Evolutionary conservation across 352 stramenopile genomes (phyloP), one percentile per base, ranked within the genome.

Genomic region (Nothophytophthora sp.): DNA sequence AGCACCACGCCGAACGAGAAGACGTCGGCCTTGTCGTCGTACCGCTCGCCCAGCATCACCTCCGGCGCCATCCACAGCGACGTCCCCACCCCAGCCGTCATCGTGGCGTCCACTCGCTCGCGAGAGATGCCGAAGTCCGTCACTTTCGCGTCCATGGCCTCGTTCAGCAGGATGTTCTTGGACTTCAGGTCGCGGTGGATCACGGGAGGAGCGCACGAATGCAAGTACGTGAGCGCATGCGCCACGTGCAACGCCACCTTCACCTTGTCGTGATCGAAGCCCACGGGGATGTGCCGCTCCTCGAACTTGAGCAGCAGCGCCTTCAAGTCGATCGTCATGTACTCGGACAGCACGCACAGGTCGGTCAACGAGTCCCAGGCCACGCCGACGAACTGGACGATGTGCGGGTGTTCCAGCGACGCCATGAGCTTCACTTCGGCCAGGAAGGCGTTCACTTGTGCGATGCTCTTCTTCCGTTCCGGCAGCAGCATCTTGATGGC

Each of bases 361-460:
- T 76, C 58, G 0, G 44, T 62, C 20, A 76, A 53, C 13, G 60
- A 62, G n/a, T 73, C 68, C 73, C 69, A 83, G 1, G 70, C 67
- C 12, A 81, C 65, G 13, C 66, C 67, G 2, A 81, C 36, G 18
- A 80, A 85, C 4, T 37, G n/a, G 4, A 82, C 70, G 32, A 86
- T 75, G 16, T 63, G 54, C 11, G 45, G 30, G 36, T 80, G 62
- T 5, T 80, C 56, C 2, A 65, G 42, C 0, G 53, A 55, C 4
- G 46, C 50, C 53, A 68, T 68, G 39, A 68, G 48, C 20, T 68
- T 68, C 8, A 63, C 47, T 16, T 68, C 59, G 8, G 45, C 42
- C 5, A 68, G 42, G 36, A 68, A 68, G 6, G 52, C 52, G 53
- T 63, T 68, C 12, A 68, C 60, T 33, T 68, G 60, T 5, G 50